Evolutionary conservation across 352 stramenopile species (phyloP).

Genomic region (Lagenidium giganteum): DNA sequence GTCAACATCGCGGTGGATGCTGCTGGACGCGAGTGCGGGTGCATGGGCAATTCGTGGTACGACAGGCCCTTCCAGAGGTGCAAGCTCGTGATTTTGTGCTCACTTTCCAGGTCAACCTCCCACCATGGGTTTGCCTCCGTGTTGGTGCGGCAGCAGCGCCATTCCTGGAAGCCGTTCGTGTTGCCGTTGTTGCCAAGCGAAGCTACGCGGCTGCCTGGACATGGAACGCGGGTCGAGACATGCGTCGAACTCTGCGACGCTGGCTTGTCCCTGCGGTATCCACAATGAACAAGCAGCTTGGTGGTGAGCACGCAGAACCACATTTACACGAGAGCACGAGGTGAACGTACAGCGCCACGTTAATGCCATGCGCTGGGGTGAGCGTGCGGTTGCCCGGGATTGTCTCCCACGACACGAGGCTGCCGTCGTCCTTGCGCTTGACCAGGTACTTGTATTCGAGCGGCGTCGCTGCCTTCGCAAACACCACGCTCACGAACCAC

Average conservation of each 20-base stretch:
- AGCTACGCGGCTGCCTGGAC: constrained; percentile 31
- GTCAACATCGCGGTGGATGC: constrained; percentile 26
- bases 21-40: constrained; percentile 31
- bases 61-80: constrained; percentile 70
- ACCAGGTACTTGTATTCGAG: constrained; percentile 83
- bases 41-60: constrained; percentile 58
- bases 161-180: constrained; percentile 66
- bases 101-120: constrained; percentile 55
- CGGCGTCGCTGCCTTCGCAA: constrained; percentile 17
- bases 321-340: background rate
- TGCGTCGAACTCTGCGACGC: constrained; percentile 59
- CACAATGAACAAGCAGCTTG: constrained; percentile 9
- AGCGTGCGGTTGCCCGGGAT: constrained; percentile 65
- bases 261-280: constrained; percentile 19
- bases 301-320: background rate
- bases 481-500: constrained; percentile 31
- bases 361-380: constrained; percentile 29
- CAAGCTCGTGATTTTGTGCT: constrained; percentile 27
- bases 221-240: constrained; percentile 21
- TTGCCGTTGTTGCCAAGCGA: constrained; percentile 60
- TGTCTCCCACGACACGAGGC: constrained; percentile 65
- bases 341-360: constrained; percentile 64
- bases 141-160: constrained; percentile 51
- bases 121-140: constrained; percentile 61
- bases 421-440: constrained; percentile 24